These are phyloP conservation scores for Gossypium australe DNA, from an alignment of 345 rosid species.

Conservation along the genomic window DNA sequence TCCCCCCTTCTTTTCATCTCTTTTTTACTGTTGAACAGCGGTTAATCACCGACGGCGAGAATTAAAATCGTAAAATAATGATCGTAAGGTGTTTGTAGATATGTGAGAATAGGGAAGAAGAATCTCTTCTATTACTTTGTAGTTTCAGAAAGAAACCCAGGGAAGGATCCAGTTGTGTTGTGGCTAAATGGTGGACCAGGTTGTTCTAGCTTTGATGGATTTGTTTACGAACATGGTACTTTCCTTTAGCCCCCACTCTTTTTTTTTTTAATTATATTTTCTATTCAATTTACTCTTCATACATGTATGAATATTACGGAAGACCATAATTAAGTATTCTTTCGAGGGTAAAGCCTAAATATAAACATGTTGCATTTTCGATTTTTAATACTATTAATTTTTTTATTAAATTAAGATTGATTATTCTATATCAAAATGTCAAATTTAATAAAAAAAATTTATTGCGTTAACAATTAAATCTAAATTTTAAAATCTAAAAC, in stretches of 20 bases:
- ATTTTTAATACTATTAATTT: too few relatives aligned
- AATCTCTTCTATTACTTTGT: conserved; percentile 39
- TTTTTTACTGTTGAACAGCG: too few relatives aligned
- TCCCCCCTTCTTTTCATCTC: too few relatives aligned
- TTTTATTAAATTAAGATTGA: too few relatives aligned
- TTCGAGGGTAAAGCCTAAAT: too few relatives aligned
- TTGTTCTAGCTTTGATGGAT: conserved; percentile 47
- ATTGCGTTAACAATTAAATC: too few relatives aligned
- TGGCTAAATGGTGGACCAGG: conserved; percentile 55
- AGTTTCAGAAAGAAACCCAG: conserved; percentile 28
- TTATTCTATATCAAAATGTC: too few relatives aligned
- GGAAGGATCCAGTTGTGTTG: conserved; percentile 35
- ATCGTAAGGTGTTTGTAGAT: conserved; percentile 17
- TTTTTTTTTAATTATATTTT: background rate
- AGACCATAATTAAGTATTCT: background rate
- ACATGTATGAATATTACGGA: background rate
- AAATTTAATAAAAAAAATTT: too few relatives aligned
- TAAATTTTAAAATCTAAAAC: too few relatives aligned
- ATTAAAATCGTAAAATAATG: background rate
- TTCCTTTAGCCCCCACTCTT: background rate
- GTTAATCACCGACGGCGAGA: too few relatives aligned
- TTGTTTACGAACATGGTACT: conserved; percentile 41
- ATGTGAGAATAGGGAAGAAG: conserved; percentile 29
- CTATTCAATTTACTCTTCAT: too few relatives aligned
- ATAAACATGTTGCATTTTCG: too few relatives aligned